Base-by-base conservation (phyloP, 2,329 filamentous ascomycete genomes). In the Aspergillus sp. region DNA sequence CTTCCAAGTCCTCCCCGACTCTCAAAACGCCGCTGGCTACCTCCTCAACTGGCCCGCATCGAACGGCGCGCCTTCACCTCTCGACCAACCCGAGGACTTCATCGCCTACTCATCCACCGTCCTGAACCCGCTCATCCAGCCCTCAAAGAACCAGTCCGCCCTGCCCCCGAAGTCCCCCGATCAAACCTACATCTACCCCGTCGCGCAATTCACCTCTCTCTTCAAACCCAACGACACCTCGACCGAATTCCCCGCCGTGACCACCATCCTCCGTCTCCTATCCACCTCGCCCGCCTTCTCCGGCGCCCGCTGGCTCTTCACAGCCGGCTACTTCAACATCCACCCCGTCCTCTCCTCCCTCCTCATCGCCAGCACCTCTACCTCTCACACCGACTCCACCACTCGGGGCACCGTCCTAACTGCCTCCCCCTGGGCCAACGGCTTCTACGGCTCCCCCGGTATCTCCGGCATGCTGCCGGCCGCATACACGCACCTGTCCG, bases 291-390 rank as follows among this genome's bases (percentile, higher is more conserved):
- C 75, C 5, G 79, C 83, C 5, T 90, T 91, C 69, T 79, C 82
- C 9, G 84, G 86, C 36, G 91, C 90, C 0, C 89, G 87, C 13
- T 99, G 95, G 95, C 95, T 92, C 0, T 98, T 99, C 75, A 98
- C 95, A 0, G 95, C 95, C 0, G 95, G 95, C 55, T 99, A 99
- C 79, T 99, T 99, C 81, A 99, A 99, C 79, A 96, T 96, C 58
- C 92, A 92, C 6, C 90, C 92, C 0, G 87, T 89, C 4, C 85
- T 98, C 19, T 93, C 91, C 2, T 85, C 88, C 41, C 85, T 97
- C 0, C 82, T 99, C 0, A 87, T 99, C 32, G 82, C 84, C 6
- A 92, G 91, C 0, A 85, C 87, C 1, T 76, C 79, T n/a, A 65
- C 71, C 23, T 64, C 69, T 2, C 59, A 71, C 23, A 65, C 67